These are phyloP conservation scores for Fagus crenata DNA, from an alignment of 306 rosid genomes.

Conservation along the genomic window DNA sequence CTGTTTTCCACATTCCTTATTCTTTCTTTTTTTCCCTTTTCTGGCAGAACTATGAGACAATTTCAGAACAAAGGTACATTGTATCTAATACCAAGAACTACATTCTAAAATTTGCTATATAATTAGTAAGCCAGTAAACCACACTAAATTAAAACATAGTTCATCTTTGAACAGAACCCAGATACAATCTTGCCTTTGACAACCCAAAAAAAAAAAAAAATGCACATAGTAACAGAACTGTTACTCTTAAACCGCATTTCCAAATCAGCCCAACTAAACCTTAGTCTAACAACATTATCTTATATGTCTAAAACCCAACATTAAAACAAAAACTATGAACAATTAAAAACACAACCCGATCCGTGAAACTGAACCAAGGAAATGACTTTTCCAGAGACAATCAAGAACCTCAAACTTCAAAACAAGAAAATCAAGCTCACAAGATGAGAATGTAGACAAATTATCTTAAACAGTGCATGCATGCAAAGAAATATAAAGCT, in stretches of 20 bases:
- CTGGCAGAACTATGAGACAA: neutral
- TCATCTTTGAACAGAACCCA: neutral
- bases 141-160: neutral
- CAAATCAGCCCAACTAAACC: neutral
- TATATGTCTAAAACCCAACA: neutral
- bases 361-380: neutral
- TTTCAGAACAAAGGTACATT: neutral
- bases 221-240: neutral
- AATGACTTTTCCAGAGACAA: neutral
- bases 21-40: neutral
- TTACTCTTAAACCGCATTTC: neutral
- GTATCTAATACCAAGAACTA: neutral
- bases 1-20: neutral
- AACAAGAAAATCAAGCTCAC: neutral
- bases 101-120: neutral
- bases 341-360: neutral
- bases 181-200: neutral
- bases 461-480: neutral
- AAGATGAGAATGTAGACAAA: neutral
- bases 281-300: neutral
- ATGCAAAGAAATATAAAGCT: neutral
- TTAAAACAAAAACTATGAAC: neutral
- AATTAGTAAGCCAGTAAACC: neutral
- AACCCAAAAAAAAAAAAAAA: neutral
- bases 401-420: neutral